Evolutionary conservation across 441 rosid genomes (phyloP).

Genomic region (Pelargonium fulgidum): DNA sequence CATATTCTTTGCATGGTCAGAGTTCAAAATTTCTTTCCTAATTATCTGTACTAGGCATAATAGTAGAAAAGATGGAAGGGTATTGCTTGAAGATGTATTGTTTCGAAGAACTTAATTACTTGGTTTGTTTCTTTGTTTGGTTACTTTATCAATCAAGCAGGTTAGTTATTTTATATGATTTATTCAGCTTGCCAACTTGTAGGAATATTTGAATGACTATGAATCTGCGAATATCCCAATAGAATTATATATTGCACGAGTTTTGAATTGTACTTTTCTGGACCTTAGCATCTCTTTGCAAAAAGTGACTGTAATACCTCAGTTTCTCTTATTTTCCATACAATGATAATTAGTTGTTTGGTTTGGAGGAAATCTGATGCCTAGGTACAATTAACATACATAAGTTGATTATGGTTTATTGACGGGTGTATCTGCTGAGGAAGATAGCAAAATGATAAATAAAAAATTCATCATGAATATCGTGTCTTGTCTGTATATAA

Average conservation of each 20-base stretch:
- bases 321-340: neutral
- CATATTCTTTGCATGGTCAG: neutral
- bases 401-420: neutral
- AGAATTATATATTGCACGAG: too few relatives aligned
- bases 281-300: neutral
- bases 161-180: too few relatives aligned
- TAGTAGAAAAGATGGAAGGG: neutral
- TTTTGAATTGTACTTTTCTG: too few relatives aligned
- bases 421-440: neutral
- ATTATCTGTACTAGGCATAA: neutral
- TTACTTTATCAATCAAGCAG: too few relatives aligned
- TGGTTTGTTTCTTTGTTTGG: too few relatives aligned
- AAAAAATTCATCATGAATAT: neutral
- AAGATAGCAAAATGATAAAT: neutral
- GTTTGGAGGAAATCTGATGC: slow-evolving; percentile 4
- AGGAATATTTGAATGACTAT: neutral
- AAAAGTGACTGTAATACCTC: neutral
- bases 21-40: neutral
- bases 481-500: neutral
- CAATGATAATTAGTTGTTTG: neutral
- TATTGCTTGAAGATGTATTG: neutral
- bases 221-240: neutral
- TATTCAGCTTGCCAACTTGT: too few relatives aligned
- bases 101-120: neutral
- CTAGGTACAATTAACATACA: neutral